Evolutionary conservation across 2,329 filamentous ascomycete species (phyloP).

Genomic region (Cadophora luteo-olivacea): DNA sequence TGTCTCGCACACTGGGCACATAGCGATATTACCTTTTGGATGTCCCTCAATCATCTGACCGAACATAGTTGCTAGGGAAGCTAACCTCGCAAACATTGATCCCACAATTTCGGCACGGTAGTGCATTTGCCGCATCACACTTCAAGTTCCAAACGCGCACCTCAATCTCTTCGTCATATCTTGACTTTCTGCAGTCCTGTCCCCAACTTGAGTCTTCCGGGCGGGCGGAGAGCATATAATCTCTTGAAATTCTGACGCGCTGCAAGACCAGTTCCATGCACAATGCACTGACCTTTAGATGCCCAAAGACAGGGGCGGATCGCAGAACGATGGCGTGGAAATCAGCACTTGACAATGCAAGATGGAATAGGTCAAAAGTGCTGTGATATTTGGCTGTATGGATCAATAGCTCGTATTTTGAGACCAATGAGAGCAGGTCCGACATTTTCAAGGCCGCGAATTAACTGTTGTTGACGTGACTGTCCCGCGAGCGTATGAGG

Average conservation of each 20-base stretch:
- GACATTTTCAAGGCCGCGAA: too few relatives aligned
- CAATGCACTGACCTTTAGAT: neutral
- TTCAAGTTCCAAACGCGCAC: neutral
- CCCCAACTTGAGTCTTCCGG: too few relatives aligned
- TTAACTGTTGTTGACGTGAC: too few relatives aligned
- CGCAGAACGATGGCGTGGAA: too few relatives aligned
- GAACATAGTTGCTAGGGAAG: too few relatives aligned
- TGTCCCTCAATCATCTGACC: too few relatives aligned
- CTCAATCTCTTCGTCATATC: neutral
- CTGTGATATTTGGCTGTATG: neutral
- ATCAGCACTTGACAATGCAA: neutral
- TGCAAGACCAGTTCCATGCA: neutral
- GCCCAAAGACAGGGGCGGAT: neutral
- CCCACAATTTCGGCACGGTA: neutral
- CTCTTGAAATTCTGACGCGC: too few relatives aligned
- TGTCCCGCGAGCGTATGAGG: too few relatives aligned
- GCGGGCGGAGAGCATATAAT: too few relatives aligned
- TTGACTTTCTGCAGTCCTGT: too few relatives aligned
- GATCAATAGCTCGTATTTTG: neutral
- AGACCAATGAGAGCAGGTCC: neutral
- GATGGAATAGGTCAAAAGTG: neutral
- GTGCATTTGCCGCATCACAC: neutral
- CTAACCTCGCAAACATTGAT: neutral
- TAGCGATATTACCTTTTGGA: neutral
- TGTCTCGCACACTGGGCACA: neutral